These are phyloP conservation scores for Ophiostoma sp. DNA, from an alignment of 2,329 filamentous ascomycete genomes.

Conservation along the genomic window DNA sequence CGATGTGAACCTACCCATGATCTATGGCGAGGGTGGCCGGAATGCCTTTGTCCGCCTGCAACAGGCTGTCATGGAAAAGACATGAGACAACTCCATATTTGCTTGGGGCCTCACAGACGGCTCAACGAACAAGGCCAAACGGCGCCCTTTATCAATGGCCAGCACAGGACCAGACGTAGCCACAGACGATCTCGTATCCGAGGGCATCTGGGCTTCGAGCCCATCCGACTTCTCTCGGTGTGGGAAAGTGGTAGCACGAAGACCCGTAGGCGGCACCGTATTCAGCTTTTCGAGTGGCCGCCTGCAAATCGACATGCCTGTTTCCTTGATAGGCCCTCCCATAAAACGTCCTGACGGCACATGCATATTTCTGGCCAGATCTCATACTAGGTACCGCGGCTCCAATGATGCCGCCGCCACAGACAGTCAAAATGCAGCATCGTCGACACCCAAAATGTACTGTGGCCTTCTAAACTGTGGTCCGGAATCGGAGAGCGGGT, in stretches of 20 bases:
- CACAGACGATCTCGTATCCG: background rate
- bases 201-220: background rate
- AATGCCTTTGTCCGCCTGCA: conserved; percentile 34
- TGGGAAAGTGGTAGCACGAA: background rate
- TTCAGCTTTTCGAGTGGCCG: background rate
- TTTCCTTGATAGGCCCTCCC: background rate
- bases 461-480: background rate
- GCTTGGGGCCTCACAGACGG: conserved; percentile 17
- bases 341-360: background rate
- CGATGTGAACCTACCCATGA: conserved; percentile 36
- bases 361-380: too few relatives aligned
- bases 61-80: conserved; percentile 32
- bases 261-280: background rate
- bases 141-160: background rate
- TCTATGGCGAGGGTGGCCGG: conserved; percentile 38
- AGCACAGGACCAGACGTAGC: background rate
- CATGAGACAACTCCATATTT: conserved; percentile 22
- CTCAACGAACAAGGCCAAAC: background rate
- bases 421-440: too few relatives aligned
- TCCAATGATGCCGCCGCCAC: too few relatives aligned
- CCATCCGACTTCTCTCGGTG: background rate
- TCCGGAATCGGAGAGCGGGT: background rate
- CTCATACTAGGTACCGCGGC: too few relatives aligned
- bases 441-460: background rate
- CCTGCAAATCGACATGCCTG: background rate